Base-by-base conservation (phyloP, 257 asterid species). In the Pogostemon cablin region DNA sequence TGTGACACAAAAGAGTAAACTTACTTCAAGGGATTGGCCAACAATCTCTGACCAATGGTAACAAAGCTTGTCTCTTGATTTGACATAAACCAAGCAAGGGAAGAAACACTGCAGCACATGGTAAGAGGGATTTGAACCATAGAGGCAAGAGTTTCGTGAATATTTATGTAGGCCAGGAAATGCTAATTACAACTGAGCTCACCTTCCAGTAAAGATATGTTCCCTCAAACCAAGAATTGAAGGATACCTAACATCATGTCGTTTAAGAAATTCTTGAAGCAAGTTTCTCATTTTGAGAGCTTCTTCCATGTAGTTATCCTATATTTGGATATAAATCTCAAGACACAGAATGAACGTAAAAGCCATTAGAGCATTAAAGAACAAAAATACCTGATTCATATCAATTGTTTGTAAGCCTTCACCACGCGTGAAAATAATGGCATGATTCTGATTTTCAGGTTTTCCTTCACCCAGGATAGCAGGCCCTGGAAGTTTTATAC, bases 361-460 rank as follows among this genome's bases (percentile, higher is more conserved):
- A 55, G 48, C 38, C 54, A 37, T 39, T 32, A 2, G 62, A 52
- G 58, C 11, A 2, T 7, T 6, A 48, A 48, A 25, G 37, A 12
- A 42, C 3, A 9, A 20, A 20, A 20, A 7, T 90, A 90, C 97
- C 95, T 90, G 97, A 79, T 91, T 91, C 97, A 91, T 91, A 81
- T 91, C 97, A 73, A 91, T 91, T 71, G 97, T 86, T 79, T 91
- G 97, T 61, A 91, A 85, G 62, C 92, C 96, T 85, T 91, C 97
- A 57, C 97, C 97, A 43, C 97, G 96, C 17, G 86, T 82, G 78
- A 91, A 91, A 66, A 91, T 74, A 42, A 91, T 88, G 61, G 97
- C 97, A 78, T 91, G 97, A 75, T 91, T 91, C 79, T 91, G 97
- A 81, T 88, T 91, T 82, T 91, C 97, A 40, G 97, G 97, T 72